phyloP scores from a whole-genome alignment of 176 grass and related monocot genomes.

The Dactylis glomerata region DNA sequence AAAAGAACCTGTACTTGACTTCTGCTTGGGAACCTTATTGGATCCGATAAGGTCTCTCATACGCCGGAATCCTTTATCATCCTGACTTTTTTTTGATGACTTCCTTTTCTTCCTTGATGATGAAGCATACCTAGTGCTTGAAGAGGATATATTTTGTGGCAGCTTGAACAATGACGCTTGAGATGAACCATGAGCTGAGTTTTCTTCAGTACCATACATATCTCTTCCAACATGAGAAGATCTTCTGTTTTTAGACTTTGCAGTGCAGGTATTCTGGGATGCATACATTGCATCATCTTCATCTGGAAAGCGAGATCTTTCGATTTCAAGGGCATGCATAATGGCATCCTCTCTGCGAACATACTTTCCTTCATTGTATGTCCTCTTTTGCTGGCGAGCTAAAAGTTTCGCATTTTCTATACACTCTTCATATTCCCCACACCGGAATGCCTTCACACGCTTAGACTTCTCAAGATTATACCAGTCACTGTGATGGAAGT shows the following conservation, averaged over 20 bases:
- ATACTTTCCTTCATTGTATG: conserved; percentile 79
- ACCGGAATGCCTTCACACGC: conserved; percentile 87
- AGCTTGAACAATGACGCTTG: conserved; percentile 47
- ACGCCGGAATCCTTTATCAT: conserved; percentile 67
- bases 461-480: conserved; percentile 96
- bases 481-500: conserved; percentile 73
- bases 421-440: conserved; percentile 93
- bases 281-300: conserved; percentile 25
- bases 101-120: conserved; percentile 67
- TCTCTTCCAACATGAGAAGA: conserved; percentile 25
- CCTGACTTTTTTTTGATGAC: conserved; percentile 56
- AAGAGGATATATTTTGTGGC: conserved; percentile 49
- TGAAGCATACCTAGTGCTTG: conserved; percentile 60
- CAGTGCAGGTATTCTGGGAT: conserved; percentile 30
- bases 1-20: conserved; percentile 22
- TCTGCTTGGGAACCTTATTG: conserved; percentile 52
- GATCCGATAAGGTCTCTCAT: conserved; percentile 97
- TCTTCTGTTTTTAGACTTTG: conserved; percentile 63
- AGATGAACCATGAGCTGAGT: conserved; percentile 48
- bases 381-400: conserved; percentile 48
- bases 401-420: conserved; percentile 74
- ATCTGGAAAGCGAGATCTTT: conserved; percentile 56
- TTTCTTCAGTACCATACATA: conserved; percentile 41
- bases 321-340: conserved; percentile 94
- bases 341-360: conserved; percentile 98